Evolutionary conservation across 805 yeast species (phyloP).

Genomic region (Ogataea dorogensis): DNA sequence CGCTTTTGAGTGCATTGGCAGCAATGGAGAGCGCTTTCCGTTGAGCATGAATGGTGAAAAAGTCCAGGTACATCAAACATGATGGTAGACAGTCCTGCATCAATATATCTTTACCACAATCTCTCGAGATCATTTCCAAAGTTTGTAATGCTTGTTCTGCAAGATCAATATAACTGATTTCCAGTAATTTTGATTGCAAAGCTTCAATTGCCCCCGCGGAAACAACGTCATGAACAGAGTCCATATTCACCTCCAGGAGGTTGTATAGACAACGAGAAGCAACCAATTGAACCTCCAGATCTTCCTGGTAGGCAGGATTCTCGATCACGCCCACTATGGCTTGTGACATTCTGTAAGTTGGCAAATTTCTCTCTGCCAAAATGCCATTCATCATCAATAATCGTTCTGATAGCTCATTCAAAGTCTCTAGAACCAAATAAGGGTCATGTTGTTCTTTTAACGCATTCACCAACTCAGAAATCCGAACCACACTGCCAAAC

Average conservation of each 20-base stretch:
- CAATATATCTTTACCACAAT: conserved; percentile 50
- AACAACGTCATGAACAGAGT: conserved; percentile 61
- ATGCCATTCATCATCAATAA: conserved; percentile 64
- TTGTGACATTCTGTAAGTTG: conserved; percentile 53
- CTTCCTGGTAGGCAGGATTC: conserved; percentile 56
- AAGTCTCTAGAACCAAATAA: conserved; percentile 57
- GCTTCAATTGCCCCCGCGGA: conserved; percentile 64
- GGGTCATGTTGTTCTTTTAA: conserved; percentile 52
- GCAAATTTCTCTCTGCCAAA: conserved; percentile 61
- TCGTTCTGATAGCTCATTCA: conserved; percentile 62
- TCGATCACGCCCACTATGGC: conserved; percentile 57
- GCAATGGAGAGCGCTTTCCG: conserved; percentile 73
- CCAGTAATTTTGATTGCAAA: conserved; percentile 62
- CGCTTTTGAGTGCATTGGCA: conserved; percentile 60
- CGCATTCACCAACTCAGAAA: conserved; percentile 35
- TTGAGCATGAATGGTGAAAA: conserved; percentile 87
- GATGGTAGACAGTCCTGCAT: conserved; percentile 60
- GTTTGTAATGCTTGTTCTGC: conserved; percentile 89
- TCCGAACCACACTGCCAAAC: conserved; percentile 24
- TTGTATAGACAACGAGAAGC: conserved; percentile 84
- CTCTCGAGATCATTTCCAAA: conserved; percentile 61
- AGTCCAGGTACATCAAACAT: conserved; percentile 75
- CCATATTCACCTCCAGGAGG: conserved; percentile 69
- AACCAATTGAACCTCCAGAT: conserved; percentile 76
- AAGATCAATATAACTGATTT: conserved; percentile 80